Evolutionary conservation across 176 grass and related monocot species (phyloP).

Genomic region (Tillandsia leiboldiana): DNA sequence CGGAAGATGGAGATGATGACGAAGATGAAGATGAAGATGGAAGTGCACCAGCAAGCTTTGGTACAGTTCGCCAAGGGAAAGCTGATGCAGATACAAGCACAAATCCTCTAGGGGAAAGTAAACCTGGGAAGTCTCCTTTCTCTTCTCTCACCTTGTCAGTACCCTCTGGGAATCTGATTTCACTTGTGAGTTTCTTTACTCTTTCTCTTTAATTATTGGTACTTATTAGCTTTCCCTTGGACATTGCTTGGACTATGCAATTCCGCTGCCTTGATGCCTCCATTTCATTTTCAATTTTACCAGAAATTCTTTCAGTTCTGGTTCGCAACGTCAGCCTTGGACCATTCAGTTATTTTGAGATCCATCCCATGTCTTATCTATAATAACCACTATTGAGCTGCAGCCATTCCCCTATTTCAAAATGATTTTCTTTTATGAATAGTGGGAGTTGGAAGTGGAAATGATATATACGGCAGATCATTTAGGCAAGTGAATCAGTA

Average conservation of each 20-base stretch:
- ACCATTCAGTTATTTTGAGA: too few species aligned
- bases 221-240: neutral
- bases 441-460: too few species aligned
- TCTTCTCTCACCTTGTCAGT: conserved; percentile 24
- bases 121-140: conserved; percentile 9
- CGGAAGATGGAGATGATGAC: conserved; percentile 18
- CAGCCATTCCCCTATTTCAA: too few species aligned
- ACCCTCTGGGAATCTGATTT: neutral
- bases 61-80: conserved; percentile 8
- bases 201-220: neutral
- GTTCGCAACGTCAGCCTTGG: too few species aligned
- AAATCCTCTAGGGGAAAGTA: conserved; percentile 1
- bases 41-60: conserved; percentile 19
- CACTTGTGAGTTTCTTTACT: conserved; percentile 6
- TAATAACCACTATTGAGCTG: too few species aligned
- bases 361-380: too few species aligned
- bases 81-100: conserved; percentile 5
- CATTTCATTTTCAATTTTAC: too few species aligned
- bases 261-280: too few species aligned
- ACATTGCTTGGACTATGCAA: neutral
- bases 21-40: conserved; percentile 14
- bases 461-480: too few species aligned
- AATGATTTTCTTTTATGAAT: too few species aligned
- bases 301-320: too few species aligned
- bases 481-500: too few species aligned